Conservation (phyloP, 176 grass and related monocot species). For the Musa beccarii region DNA sequence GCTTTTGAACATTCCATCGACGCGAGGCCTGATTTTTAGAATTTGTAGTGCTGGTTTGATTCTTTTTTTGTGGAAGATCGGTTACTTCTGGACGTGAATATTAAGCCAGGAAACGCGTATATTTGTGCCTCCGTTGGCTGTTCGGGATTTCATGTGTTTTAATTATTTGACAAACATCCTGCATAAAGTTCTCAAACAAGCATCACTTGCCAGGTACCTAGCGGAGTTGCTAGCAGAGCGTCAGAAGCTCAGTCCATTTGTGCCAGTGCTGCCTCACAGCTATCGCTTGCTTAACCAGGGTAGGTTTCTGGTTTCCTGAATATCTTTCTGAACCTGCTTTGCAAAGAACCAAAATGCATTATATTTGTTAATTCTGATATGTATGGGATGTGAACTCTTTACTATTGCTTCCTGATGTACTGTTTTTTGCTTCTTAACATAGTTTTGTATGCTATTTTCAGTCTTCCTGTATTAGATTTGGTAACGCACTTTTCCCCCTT, state of each 20-base stretch:
- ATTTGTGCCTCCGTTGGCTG: neutral
- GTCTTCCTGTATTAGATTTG: no score
- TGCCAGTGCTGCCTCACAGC: slow-evolving; percentile 21
- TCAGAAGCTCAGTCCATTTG: slow-evolving; percentile 33
- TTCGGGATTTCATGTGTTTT: neutral
- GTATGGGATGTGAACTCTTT: no score
- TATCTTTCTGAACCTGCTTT: neutral
- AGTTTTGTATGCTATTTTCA: no score
- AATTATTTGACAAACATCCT: neutral
- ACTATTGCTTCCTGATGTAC: no score
- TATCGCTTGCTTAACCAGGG: slow-evolving; percentile 35
- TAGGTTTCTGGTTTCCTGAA: neutral
- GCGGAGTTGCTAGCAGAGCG: slow-evolving; percentile 27
- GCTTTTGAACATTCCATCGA: neutral
- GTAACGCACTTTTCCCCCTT: no score
- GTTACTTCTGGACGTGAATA: neutral
- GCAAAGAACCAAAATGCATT: no score
- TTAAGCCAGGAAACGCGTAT: neutral
- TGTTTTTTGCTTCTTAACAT: no score
- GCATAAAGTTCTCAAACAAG: neutral
- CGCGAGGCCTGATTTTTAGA: neutral
- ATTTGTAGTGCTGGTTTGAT: neutral
- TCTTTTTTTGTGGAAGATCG: neutral
- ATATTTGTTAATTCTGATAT: no score
- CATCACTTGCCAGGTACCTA: slow-evolving; percentile 23